Evolutionary conservation across 495 filamentous ascomycete species (phyloP), one percentile per base, ranked within the genome.

Genomic region (Aspergillus conjunctus): DNA sequence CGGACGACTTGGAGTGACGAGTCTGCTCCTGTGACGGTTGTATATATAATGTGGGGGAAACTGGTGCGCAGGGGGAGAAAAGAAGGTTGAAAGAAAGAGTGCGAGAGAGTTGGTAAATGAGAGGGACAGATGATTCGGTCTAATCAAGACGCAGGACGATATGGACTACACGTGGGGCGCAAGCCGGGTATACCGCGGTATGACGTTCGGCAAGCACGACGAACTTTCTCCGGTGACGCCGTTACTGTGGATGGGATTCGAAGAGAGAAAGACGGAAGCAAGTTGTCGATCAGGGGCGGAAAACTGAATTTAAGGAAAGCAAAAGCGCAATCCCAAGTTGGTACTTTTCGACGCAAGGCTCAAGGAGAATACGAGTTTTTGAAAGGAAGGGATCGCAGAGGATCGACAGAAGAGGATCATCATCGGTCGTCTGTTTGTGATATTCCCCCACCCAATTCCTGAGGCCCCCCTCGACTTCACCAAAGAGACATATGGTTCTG

Each of bases 111-210:
- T 21, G 21, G 30, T 20, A 56, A 52, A 43, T 18, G 58, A 55
- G 26, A 56, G 56, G 64, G 51, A 48, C 45, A 30, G 31, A 48
- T 41, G 45, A 56, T 49, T 50, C 52, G 56, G 39, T 45, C 31
- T 32, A 56, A 62, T 49, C 10, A 22, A 41, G 44, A 54, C 11
- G 54, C 45, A 58, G 15, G 53, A 57, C n/a, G 31, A 48, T 22
- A 49, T 45, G 56, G 44, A 51, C 46, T 59, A 64, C 65, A 62
- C 62, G 66, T 63, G 67, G 59, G 61, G 67, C 64, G 56, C 62
- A 54, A 51, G 26, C 56, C 66, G 56, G 51, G 64, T 64, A 66
- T 53, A 61, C 68, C 70, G 61, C 57, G 65, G 62, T 64, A 64
- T 61, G 59, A 68, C 65, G 65, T 68, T 59, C 61, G 62, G 65